These are phyloP conservation scores for Monilinia polystroma DNA, from an alignment of 2,329 filamentous ascomycete species.

Conservation along the genomic window DNA sequence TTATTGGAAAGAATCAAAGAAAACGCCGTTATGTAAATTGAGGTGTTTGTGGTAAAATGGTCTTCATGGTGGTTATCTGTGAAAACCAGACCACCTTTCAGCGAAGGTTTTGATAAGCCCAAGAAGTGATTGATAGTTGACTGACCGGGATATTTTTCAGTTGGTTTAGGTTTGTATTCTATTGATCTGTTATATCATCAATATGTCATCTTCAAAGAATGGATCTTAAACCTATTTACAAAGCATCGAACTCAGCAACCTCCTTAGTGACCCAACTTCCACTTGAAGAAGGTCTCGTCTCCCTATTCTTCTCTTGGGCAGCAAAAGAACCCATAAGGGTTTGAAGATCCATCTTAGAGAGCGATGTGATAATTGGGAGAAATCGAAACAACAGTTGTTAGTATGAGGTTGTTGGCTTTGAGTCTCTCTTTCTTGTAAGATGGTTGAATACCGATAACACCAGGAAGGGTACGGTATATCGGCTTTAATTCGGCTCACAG, in stretches of 20 bases:
- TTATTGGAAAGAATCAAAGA: not conserved
- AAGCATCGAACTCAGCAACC: slow-evolving; percentile 30
- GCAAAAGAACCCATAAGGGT: not conserved
- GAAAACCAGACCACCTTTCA: not conserved
- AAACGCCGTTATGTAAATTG: not conserved
- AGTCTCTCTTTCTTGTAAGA: not conserved
- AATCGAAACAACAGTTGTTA: not conserved
- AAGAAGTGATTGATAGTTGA: slow-evolving; percentile 10
- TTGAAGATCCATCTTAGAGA: slow-evolving; percentile 4
- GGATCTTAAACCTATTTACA: slow-evolving; percentile 21
- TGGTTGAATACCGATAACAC: not conserved
- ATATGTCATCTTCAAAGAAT: not conserved
- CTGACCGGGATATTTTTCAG: slow-evolving; percentile 33
- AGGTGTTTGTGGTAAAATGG: not conserved
- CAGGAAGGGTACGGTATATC: not conserved
- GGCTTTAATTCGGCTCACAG: slow-evolving; percentile 6
- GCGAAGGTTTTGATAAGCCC: not conserved
- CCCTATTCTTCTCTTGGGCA: not conserved
- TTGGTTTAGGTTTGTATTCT: slow-evolving; percentile 25
- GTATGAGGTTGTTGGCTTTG: not conserved
- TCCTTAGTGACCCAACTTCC: slow-evolving; percentile 20
- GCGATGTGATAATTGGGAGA: not conserved
- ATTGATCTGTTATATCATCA: slow-evolving; percentile 12
- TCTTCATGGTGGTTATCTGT: not conserved
- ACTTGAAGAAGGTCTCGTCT: slow-evolving; percentile 7